These are phyloP conservation scores for Globisporangium abappressorium DNA, from an alignment of 352 stramenopile species.

Conservation along the genomic window DNA sequence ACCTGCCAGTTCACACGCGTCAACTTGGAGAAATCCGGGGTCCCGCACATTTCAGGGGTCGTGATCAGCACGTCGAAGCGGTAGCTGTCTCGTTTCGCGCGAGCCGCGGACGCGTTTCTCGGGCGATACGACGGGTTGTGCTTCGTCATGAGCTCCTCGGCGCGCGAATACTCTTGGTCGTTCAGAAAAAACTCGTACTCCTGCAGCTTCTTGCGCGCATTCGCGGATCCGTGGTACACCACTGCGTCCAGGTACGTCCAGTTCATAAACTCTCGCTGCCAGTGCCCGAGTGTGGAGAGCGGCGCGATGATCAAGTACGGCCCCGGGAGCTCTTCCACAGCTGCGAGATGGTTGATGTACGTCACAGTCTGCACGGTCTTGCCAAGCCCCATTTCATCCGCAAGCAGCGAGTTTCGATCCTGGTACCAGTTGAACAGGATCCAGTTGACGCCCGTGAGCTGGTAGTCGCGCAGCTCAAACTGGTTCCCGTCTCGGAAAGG, in stretches of 20 bases:
- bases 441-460: slow-evolving; percentile 99
- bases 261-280: slow-evolving; percentile 92
- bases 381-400: slow-evolving; percentile 98
- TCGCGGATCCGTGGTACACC: slow-evolving; percentile 96
- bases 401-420: slow-evolving; percentile 96
- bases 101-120: slow-evolving; percentile 16
- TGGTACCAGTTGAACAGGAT: slow-evolving; percentile 99
- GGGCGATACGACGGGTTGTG: slow-evolving; percentile 4
- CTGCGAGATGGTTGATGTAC: slow-evolving; percentile 95
- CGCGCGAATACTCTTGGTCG: slow-evolving; percentile 38
- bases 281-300: slow-evolving; percentile 97
- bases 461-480: slow-evolving; percentile 96
- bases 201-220: slow-evolving; percentile 88
- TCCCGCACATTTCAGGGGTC: slow-evolving; percentile 98
- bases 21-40: slow-evolving; percentile 94
- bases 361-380: slow-evolving; percentile 96
- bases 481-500: slow-evolving; percentile 54
- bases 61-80: slow-evolving; percentile 99
- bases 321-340: slow-evolving; percentile 92
- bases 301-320: slow-evolving; percentile 98
- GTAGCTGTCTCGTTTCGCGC: slow-evolving; percentile 59
- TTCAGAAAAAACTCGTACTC: slow-evolving; percentile 94
- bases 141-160: slow-evolving; percentile 28
- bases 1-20: slow-evolving; percentile 92
- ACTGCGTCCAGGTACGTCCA: slow-evolving; percentile 99